A percentile compares a stretch with the other conserved stretches of the same genome.
These are phyloP conservation scores for Colletotrichum caudatum DNA, from an alignment of 2,329 filamentous ascomycete genomes.

Conservation along the genomic window DNA sequence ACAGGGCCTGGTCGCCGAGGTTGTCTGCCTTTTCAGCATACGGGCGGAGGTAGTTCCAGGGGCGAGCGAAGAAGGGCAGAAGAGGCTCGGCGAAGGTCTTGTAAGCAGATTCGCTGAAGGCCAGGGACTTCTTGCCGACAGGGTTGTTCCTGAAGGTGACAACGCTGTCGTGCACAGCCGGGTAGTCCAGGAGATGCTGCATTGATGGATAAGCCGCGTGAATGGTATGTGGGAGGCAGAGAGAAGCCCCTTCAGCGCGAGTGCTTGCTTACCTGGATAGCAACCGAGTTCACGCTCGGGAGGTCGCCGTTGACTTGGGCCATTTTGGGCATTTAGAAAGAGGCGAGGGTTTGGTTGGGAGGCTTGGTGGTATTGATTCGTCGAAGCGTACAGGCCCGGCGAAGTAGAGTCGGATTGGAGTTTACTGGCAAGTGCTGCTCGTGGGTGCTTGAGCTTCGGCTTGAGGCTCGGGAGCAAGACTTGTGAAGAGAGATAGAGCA, in stretches of 20 bases:
- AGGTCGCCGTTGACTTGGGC: constrained; percentile 66
- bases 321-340: constrained; percentile 48
- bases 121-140: constrained; percentile 84
- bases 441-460: not conserved
- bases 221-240: not conserved
- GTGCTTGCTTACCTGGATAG: constrained; percentile 59
- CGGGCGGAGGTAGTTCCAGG: constrained; percentile 84
- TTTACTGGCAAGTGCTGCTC: constrained; percentile 10
- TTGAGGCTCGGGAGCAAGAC: constrained; percentile 4
- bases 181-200: constrained; percentile 88
- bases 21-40: constrained; percentile 87
- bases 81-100: constrained; percentile 81
- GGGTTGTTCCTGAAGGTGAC: constrained; percentile 83
- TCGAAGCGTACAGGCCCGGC: constrained; percentile 6
- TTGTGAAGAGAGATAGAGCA: not conserved
- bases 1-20: constrained; percentile 78
- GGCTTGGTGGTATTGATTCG: constrained; percentile 10
- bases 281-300: constrained; percentile 60
- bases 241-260: not conserved
- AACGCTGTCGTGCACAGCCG: constrained; percentile 83
- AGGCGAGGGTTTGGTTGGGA: not conserved
- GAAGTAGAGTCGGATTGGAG: not conserved
- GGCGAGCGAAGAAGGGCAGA: constrained; percentile 80
- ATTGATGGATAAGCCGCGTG: constrained; percentile 9
- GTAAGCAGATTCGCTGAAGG: constrained; percentile 81